A percentile compares a stretch with the other conserved stretches of the same genome.
Evolutionary conservation across 805 yeast species (phyloP).

Genomic region (Candida saitoana): DNA sequence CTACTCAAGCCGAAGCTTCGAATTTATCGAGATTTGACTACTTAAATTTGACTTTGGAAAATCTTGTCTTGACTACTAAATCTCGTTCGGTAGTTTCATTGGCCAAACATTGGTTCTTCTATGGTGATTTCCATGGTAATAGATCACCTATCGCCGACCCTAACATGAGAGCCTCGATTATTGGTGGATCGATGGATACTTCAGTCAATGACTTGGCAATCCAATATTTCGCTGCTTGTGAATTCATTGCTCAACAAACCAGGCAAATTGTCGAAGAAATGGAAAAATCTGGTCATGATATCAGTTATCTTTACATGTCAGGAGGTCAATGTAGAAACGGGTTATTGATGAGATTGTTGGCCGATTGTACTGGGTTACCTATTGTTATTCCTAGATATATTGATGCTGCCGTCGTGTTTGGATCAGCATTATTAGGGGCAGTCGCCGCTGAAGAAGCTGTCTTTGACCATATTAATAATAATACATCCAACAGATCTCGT

Average conservation of each 20-base stretch:
- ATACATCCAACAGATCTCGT: constrained; percentile 33
- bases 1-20: constrained; percentile 61
- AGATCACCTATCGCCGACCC: constrained; percentile 98
- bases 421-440: constrained; percentile 92
- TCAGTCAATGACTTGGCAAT: constrained; percentile 81
- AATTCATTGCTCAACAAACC: constrained; percentile 95
- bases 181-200: constrained; percentile 89
- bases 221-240: constrained; percentile 89
- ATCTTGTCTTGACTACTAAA: constrained; percentile 51
- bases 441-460: constrained; percentile 75
- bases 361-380: constrained; percentile 90
- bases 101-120: constrained; percentile 82
- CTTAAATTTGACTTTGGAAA: constrained; percentile 71
- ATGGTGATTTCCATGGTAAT: constrained; percentile 96
- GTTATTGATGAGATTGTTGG: constrained; percentile 80
- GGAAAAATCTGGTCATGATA: constrained; percentile 73
- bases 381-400: constrained; percentile 90
- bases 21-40: constrained; percentile 76
- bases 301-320: constrained; percentile 76
- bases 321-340: constrained; percentile 98
- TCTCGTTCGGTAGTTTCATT: constrained; percentile 73
- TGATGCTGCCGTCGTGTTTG: constrained; percentile 96
- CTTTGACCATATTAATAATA: constrained; percentile 27
- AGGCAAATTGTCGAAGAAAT: constrained; percentile 88
- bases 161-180: constrained; percentile 83